Evolutionary conservation across 2,329 filamentous ascomycete genomes (phyloP).

Genomic region (Tetracladium maxilliforme): DNA sequence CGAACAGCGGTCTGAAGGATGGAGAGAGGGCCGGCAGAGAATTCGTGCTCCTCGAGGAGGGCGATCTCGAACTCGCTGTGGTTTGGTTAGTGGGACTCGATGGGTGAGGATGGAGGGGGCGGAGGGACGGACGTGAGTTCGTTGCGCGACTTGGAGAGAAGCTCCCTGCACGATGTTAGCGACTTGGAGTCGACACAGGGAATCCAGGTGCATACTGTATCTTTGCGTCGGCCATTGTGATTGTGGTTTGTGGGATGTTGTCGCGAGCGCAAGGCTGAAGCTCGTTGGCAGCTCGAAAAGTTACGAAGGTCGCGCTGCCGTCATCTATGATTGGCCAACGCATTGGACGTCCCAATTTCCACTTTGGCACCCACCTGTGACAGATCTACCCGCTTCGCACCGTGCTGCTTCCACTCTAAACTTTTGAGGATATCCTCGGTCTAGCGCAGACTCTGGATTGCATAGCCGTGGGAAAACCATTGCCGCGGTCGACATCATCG

Average conservation of each 20-base stretch:
- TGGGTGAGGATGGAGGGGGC: conserved; percentile 7
- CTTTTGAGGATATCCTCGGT: too few relatives aligned
- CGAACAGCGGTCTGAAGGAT: conserved; percentile 95
- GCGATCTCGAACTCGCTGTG: conserved; percentile 79
- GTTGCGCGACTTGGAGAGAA: conserved; percentile 74
- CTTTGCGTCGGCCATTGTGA: conserved; percentile 49
- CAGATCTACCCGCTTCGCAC: too few relatives aligned
- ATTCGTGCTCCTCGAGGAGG: conserved; percentile 65
- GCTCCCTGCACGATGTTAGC: conserved; percentile 44
- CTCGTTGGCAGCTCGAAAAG: conserved; percentile 2
- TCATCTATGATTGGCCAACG: too few relatives aligned
- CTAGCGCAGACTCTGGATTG: too few relatives aligned
- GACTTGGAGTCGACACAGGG: neutral
- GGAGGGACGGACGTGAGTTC: conserved; percentile 67
- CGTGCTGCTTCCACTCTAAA: too few relatives aligned
- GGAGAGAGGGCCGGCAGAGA: conserved; percentile 69
- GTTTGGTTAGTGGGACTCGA: conserved; percentile 7
- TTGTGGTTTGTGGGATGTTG: conserved; percentile 9
- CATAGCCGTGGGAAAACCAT: too few relatives aligned
- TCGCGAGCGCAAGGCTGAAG: conserved; percentile 2
- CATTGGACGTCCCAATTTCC: too few relatives aligned
- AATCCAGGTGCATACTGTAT: conserved; percentile 39
- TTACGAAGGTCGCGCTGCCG: too few relatives aligned
- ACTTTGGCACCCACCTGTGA: too few relatives aligned
- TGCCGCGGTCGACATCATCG: too few relatives aligned